These are phyloP conservation scores for Cantharellus cinnabarinus DNA, from an alignment of 768 basidiomycete genomes.

Conservation along the genomic window DNA sequence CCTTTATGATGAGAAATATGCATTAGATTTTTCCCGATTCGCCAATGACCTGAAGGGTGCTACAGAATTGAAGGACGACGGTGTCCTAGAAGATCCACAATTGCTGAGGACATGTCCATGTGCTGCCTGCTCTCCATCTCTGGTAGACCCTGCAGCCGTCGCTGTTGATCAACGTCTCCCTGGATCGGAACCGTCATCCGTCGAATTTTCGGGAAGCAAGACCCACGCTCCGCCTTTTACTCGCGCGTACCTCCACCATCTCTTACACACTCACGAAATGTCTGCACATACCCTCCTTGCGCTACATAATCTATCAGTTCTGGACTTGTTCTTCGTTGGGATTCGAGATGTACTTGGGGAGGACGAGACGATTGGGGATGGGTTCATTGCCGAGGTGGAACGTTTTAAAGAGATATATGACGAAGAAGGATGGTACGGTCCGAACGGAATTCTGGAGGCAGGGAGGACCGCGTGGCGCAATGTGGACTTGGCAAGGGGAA, in stretches of 20 bases:
- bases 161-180: conserved; percentile 1
- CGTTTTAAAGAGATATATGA: conserved; percentile 30
- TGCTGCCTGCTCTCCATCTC: conserved; percentile 14
- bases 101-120: conserved; percentile 8
- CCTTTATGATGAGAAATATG: conserved; percentile 38
- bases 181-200: neutral
- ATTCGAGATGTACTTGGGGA: conserved; percentile 22
- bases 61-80: conserved; percentile 15
- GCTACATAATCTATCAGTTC: conserved; percentile 53
- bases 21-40: conserved; percentile 38
- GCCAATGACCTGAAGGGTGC: conserved; percentile 24
- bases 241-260: conserved; percentile 53
- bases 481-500: conserved; percentile 52
- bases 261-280: conserved; percentile 82
- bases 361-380: neutral
- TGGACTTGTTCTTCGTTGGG: conserved; percentile 41
- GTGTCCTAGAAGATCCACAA: neutral
- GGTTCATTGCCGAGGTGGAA: conserved; percentile 22
- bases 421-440: conserved; percentile 18
- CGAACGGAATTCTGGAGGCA: conserved; percentile 25
- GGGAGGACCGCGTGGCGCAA: conserved; percentile 38
- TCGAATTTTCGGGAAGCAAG: neutral
- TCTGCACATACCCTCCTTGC: conserved; percentile 54
- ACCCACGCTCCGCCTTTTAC: conserved; percentile 2
- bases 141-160: conserved; percentile 7